phyloP scores from a whole-genome alignment of 2,329 filamentous ascomycete species.

The Coleophoma crateriformis region DNA sequence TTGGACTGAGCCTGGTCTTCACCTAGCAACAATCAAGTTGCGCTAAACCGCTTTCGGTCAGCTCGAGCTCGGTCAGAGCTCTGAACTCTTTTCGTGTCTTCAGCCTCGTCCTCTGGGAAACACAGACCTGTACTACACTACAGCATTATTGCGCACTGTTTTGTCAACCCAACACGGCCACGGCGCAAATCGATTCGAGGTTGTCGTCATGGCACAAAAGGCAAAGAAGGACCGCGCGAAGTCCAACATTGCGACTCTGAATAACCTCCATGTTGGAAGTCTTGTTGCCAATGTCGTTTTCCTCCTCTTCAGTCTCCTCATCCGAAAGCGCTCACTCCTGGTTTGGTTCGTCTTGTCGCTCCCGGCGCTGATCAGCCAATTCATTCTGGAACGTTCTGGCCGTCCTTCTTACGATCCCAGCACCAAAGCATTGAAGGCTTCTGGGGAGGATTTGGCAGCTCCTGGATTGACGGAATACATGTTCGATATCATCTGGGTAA shows the following conservation, averaged over 20 bases:
- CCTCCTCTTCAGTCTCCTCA: conserved; percentile 60
- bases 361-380: conserved; percentile 75
- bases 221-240: conserved; percentile 55
- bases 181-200: no score
- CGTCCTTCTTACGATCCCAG: conserved; percentile 67
- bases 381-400: conserved; percentile 77
- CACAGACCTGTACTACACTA: not conserved
- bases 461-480: conserved; percentile 93
- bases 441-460: conserved; percentile 84
- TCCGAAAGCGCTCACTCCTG: conserved; percentile 57
- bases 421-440: conserved; percentile 48
- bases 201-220: conserved; percentile 25
- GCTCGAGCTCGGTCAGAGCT: not conserved
- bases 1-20: no score
- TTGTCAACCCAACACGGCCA: no score
- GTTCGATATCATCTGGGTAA: conserved; percentile 96
- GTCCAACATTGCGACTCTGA: conserved; percentile 71
- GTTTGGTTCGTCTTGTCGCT: conserved; percentile 68
- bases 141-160: no score
- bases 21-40: no score
- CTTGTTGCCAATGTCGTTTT: conserved; percentile 68
- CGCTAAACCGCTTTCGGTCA: conserved; percentile 1
- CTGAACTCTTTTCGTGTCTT: not conserved
- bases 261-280: conserved; percentile 75
- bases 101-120: conserved; percentile 13